These are phyloP conservation scores for Lentithecium fluviatile DNA, from an alignment of 495 filamentous ascomycete genomes.

Conservation along the genomic window DNA sequence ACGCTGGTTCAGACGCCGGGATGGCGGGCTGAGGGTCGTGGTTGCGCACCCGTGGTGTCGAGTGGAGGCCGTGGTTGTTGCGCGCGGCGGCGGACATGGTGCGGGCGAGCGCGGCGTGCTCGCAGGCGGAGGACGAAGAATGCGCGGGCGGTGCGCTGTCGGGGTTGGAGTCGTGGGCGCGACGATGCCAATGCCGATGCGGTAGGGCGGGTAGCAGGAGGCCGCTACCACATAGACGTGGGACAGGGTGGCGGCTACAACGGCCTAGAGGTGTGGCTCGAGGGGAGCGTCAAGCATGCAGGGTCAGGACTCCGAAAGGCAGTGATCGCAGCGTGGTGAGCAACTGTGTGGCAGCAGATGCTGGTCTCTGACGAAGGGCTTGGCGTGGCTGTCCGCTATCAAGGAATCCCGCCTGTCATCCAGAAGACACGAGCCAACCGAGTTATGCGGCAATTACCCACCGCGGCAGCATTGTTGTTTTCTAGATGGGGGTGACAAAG, in stretches of 20 bases:
- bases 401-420: no score
- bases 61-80: conserved; percentile 14
- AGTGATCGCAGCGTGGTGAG: conserved; percentile 28
- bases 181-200: conserved; percentile 14
- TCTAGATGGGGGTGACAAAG: no score
- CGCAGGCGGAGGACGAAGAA: no score
- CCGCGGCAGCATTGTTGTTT: no score
- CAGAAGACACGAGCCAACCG: background rate
- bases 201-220: background rate
- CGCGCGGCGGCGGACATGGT: conserved; percentile 34
- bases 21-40: conserved; percentile 35
- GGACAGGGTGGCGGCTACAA: conserved; percentile 1
- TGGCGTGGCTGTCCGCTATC: conserved; percentile 17
- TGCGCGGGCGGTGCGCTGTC: background rate
- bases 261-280: conserved; percentile 24
- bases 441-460: background rate
- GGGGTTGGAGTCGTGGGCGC: conserved; percentile 9
- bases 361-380: conserved; percentile 7
- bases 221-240: conserved; percentile 11
- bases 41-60: conserved; percentile 28
- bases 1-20: conserved; percentile 44
- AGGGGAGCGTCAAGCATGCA: conserved; percentile 23
- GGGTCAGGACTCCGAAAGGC: conserved; percentile 30
- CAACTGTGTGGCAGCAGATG: conserved; percentile 9
- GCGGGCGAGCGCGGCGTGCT: conserved; percentile 4